These are phyloP conservation scores for Ceratocystis variospora DNA, from an alignment of 2,329 filamentous ascomycete species.

Conservation along the genomic window DNA sequence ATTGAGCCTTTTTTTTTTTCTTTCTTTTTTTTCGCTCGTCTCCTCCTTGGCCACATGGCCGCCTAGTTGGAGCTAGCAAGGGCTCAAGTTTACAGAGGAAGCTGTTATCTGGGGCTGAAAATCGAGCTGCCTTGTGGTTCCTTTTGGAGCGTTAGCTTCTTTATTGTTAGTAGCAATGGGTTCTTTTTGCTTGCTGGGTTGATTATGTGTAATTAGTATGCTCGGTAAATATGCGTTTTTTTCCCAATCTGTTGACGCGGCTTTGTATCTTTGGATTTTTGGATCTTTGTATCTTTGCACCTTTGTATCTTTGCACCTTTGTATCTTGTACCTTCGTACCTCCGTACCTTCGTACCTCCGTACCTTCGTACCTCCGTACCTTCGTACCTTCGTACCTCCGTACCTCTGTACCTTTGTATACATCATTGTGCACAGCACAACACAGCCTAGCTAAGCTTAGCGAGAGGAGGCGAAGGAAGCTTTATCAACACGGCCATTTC, in stretches of 20 bases:
- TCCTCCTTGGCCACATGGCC: constrained; percentile 1
- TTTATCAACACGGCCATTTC: background rate
- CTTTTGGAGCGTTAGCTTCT: background rate
- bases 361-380: too few species aligned
- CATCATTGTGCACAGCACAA: too few species aligned
- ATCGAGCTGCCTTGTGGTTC: background rate
- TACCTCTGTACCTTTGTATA: too few species aligned
- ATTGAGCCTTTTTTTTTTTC: background rate
- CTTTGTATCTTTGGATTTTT: background rate
- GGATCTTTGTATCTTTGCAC: background rate
- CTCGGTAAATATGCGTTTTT: background rate
- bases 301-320: too few species aligned
- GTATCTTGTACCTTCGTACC: too few species aligned
- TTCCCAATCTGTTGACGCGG: background rate
- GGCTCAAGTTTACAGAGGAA: background rate
- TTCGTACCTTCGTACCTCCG: too few species aligned
- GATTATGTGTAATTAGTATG: background rate
- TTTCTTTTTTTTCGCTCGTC: background rate
- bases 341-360: background rate
- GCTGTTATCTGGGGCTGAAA: background rate
- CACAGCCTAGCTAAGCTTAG: background rate
- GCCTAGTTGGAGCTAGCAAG: constrained; percentile 1
- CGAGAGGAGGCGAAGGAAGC: background rate
- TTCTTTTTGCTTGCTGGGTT: background rate
- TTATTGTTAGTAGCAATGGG: background rate